These are phyloP conservation scores for Amanita muscaria DNA, from an alignment of 768 basidiomycete genomes.

Conservation along the genomic window DNA sequence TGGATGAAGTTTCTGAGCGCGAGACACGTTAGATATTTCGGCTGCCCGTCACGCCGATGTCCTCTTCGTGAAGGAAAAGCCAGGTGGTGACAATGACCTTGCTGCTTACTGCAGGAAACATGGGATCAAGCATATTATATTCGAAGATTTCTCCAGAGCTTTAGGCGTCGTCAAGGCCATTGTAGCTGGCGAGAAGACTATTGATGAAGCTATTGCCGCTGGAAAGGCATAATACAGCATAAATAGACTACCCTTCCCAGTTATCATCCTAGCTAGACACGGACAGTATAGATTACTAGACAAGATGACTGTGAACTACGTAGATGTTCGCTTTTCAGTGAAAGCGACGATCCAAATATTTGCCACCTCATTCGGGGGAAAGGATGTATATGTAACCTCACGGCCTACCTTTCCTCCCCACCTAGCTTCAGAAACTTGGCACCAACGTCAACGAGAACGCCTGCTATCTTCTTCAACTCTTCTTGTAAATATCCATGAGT, in stretches of 20 bases:
- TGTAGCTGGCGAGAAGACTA: conserved; percentile 59
- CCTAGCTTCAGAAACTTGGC: conserved; percentile 10
- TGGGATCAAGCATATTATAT: conserved; percentile 72
- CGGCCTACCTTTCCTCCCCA: conserved; percentile 15
- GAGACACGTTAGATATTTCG: conserved; percentile 60
- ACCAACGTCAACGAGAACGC: conserved; percentile 12
- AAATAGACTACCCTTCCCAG: neutral
- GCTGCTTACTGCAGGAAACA: conserved; percentile 73
- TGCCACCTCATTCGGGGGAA: too few relatives aligned
- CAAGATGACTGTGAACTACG: too few relatives aligned
- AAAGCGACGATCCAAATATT: too few relatives aligned
- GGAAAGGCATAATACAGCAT: neutral
- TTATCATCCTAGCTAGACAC: too few relatives aligned
- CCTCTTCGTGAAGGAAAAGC: conserved; percentile 86
- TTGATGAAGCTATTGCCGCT: conserved; percentile 35
- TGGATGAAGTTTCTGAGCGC: neutral
- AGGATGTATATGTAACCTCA: too few relatives aligned
- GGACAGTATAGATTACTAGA: neutral
- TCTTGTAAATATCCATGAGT: conserved; percentile 19
- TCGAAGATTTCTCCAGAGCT: conserved; percentile 61
- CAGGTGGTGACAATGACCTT: conserved; percentile 77
- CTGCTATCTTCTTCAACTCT: conserved; percentile 21
- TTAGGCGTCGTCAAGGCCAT: conserved; percentile 53
- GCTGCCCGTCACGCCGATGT: conserved; percentile 90
- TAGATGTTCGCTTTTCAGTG: too few relatives aligned